phyloP scores from a whole-genome alignment of 441 rosid species.

The Eruca vesicaria region DNA sequence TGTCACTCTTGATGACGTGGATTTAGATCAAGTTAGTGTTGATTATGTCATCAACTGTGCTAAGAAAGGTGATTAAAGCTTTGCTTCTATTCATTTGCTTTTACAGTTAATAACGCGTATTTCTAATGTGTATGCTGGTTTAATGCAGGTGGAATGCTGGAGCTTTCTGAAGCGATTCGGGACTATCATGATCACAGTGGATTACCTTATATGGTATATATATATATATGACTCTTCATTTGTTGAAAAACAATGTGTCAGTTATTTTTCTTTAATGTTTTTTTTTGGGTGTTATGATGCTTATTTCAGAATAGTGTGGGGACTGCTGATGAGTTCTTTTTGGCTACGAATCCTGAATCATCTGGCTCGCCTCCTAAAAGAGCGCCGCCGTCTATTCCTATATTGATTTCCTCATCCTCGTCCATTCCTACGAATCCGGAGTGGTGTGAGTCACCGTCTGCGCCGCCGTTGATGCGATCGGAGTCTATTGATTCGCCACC shows the following conservation, averaged over 20 bases:
- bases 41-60: constrained; percentile 89
- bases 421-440: constrained; percentile 36
- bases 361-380: constrained; percentile 97
- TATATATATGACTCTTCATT: constrained; percentile 17
- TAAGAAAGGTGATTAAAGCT: constrained; percentile 62
- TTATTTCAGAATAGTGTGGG: constrained; percentile 63
- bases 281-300: constrained; percentile 22
- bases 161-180: constrained; percentile 93
- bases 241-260: not conserved
- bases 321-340: constrained; percentile 79
- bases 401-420: constrained; percentile 42
- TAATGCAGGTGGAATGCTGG: constrained; percentile 72
- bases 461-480: constrained; percentile 55
- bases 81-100: not conserved
- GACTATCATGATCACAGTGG: constrained; percentile 85
- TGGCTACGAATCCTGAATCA: constrained; percentile 75
- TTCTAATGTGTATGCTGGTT: not conserved
- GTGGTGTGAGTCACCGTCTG: constrained; percentile 62
- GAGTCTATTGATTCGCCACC: constrained; percentile 71
- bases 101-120: not conserved
- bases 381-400: constrained; percentile 73
- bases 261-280: not conserved
- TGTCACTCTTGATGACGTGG: constrained; percentile 91
- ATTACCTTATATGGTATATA: constrained; percentile 77
- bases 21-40: constrained; percentile 98